Evolutionary conservation across 1,284 basidiomycete species (phyloP).

Genomic region (Volvariella surrecta): DNA sequence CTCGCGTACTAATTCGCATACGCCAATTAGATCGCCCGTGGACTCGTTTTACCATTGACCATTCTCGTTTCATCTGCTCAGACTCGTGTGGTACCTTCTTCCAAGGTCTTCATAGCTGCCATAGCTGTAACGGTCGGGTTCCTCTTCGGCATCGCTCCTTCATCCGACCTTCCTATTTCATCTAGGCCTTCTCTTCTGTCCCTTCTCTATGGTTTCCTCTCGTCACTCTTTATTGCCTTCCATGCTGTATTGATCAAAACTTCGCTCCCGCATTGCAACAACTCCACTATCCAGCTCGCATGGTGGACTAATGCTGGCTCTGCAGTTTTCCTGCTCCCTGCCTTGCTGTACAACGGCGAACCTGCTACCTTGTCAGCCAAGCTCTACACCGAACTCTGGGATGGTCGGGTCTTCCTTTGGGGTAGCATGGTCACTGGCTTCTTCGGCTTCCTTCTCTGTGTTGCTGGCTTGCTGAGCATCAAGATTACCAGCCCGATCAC

Average conservation of each 20-base stretch:
- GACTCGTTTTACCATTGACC: slow-evolving; percentile 71
- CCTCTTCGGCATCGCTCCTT: slow-evolving; percentile 53
- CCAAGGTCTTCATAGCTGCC: slow-evolving; percentile 44
- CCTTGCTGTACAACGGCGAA: slow-evolving; percentile 53
- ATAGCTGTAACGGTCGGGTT: slow-evolving; percentile 53
- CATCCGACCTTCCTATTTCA: slow-evolving; percentile 25
- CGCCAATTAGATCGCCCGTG: slow-evolving; percentile 59
- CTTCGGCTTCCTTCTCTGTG: slow-evolving; percentile 67
- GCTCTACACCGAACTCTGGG: slow-evolving; percentile 32
- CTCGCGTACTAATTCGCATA: slow-evolving; percentile 6
- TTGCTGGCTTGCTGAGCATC: slow-evolving; percentile 63
- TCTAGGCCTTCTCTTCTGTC: slow-evolving; percentile 44
- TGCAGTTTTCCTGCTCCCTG: slow-evolving; percentile 51
- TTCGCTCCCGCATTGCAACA: slow-evolving; percentile 56
- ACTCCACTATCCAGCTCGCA: slow-evolving; percentile 62
- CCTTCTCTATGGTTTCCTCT: slow-evolving; percentile 60
- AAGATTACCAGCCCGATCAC: slow-evolving; percentile 68
- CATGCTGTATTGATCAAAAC: slow-evolving; percentile 69
- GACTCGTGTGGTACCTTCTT: slow-evolving; percentile 37
- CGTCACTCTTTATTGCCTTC: slow-evolving; percentile 64
- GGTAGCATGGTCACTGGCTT: slow-evolving; percentile 58
- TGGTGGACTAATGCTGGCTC: slow-evolving; percentile 72
- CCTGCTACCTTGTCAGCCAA: slow-evolving; percentile 29
- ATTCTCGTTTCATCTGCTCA: slow-evolving; percentile 51
- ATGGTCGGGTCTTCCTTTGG: slow-evolving; percentile 47